These are phyloP conservation scores for Eucalyptus coolabah DNA, from an alignment of 345 rosid species.

Conservation along the genomic window DNA sequence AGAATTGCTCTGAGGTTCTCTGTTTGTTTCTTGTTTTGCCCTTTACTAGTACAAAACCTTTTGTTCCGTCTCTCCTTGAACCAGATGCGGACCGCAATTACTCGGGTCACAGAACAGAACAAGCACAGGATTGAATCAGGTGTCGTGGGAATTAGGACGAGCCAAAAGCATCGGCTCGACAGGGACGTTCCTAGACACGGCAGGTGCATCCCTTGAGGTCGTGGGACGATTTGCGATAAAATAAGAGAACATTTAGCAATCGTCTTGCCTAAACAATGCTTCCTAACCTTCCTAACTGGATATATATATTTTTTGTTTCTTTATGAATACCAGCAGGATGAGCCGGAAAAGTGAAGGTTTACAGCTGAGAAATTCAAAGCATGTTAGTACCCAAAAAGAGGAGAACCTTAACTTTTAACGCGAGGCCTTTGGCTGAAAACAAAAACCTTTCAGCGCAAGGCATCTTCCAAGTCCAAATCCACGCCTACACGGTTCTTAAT, in stretches of 20 bases:
- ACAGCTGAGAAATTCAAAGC: background rate
- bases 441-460: conserved; percentile 23
- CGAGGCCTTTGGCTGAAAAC: background rate
- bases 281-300: background rate
- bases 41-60: background rate
- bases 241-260: background rate
- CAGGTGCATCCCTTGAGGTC: background rate
- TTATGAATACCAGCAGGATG: background rate
- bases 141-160: background rate
- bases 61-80: background rate
- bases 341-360: background rate
- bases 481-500: conserved; percentile 48
- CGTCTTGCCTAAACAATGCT: background rate
- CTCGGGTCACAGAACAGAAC: background rate
- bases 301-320: background rate
- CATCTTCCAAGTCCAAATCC: conserved; percentile 66
- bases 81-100: background rate
- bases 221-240: background rate
- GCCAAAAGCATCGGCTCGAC: background rate
- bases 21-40: background rate
- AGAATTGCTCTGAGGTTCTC: background rate
- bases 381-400: background rate
- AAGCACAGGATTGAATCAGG: background rate
- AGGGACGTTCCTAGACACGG: background rate
- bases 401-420: background rate